Base-by-base conservation (phyloP, 805 yeast species). In the Metschnikowia chrysomelidarum region DNA sequence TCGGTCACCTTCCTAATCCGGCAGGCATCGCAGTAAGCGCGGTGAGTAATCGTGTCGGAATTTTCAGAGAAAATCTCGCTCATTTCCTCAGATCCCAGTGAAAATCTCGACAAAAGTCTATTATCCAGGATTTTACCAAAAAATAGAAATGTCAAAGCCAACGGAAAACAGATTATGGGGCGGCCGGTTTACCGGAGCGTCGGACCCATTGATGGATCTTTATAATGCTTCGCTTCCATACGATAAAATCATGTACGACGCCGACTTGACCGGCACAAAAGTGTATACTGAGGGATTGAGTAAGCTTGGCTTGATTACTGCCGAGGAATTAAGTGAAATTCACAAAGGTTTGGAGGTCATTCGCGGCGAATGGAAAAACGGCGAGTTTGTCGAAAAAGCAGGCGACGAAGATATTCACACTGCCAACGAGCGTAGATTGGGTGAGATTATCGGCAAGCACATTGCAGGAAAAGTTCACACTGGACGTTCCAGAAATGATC, bases 381-480 rank as follows among this genome's bases (percentile, higher is more conserved):
- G 72, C 25, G 62, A 57, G 17, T 87, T 87, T 57, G 81, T 67
- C 9, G 94, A 81, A 56, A 81, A 85, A 56, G 75, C 82, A 9
- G 95, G 94, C 24, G 99, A 93, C 62, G 99, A 93, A 64, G 99
- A 93, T 56, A 93, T 93, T 46, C 99, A 93, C 61, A 93, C 99
- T 27, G 98, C 98, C 27, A 93, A 93, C 58, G 99, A 93, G 69
- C 85, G 99, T 68, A 76, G 98, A 56, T 71, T 93, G 45, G 98
- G 99, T 32, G 99, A 93, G 66, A 69, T 93, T 35, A 93, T 93
- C 53, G 99, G 98, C 38, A 80, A 80, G 53, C 80, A 78, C 36
- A 91, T 93, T 57, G 86, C 98, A 11, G 99, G 99, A 25, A 93
- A 93, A 55, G 98, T 93, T 19, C 99, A 93, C 62, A 93, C 99